phyloP scores from a whole-genome alignment of 2,329 filamentous ascomycete species.

The Hypocrella siamensis region DNA sequence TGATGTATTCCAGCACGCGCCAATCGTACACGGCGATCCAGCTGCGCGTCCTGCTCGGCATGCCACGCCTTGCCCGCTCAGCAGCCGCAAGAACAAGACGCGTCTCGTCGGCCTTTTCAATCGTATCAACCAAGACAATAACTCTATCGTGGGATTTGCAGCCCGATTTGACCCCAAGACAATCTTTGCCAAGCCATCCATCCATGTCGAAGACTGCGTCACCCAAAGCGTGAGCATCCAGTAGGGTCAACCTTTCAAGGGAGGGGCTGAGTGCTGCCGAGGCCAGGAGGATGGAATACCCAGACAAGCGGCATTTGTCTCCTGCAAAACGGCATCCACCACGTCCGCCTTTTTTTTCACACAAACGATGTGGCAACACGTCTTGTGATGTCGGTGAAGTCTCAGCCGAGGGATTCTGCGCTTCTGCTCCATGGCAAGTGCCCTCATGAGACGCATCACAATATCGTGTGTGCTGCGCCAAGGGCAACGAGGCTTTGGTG shows the following conservation, averaged over 20 bases:
- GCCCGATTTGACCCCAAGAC: slow-evolving; percentile 1
- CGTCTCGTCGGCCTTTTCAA: slow-evolving; percentile 14
- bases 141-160: background rate
- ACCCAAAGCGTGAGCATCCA: slow-evolving; percentile 25
- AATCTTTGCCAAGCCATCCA: slow-evolving; percentile 14
- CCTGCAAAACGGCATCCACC: slow-evolving; percentile 16
- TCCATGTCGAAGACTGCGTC: slow-evolving; percentile 17
- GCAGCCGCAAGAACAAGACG: slow-evolving; percentile 17
- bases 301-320: slow-evolving; percentile 20
- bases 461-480: no score
- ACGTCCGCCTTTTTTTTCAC: background rate
- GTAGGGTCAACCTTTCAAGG: slow-evolving; percentile 20
- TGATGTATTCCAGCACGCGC: slow-evolving; percentile 25
- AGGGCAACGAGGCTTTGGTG: no score
- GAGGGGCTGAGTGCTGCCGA: slow-evolving; percentile 22
- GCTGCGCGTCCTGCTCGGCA: slow-evolving; percentile 13
- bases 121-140: slow-evolving; percentile 25
- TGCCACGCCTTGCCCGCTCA: slow-evolving; percentile 12
- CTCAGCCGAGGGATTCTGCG: no score
- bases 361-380: no score
- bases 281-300: slow-evolving; percentile 23
- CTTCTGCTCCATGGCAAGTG: no score
- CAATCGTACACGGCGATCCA: slow-evolving; percentile 31
- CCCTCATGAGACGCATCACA: no score
- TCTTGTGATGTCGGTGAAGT: no score